Evolutionary conservation across 805 yeast species (phyloP), one percentile per base, ranked within the genome.

Genomic region (Crinitomyces ghanaensis): DNA sequence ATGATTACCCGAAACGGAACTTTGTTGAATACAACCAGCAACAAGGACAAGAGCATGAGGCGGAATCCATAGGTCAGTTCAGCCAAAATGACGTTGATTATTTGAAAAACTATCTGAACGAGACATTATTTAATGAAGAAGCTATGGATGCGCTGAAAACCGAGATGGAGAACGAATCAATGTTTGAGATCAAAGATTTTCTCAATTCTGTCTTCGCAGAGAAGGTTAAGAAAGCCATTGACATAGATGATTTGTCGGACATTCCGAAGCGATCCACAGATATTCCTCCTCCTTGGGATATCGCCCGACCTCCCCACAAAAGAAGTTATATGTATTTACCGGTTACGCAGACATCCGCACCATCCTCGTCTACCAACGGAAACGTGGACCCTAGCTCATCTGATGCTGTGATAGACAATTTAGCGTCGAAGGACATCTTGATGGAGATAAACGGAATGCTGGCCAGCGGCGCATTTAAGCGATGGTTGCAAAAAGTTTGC

Each of bases 301-400:
- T 85, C 26, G 91, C 96, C 1, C 70, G 79, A 30, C 97, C 98
- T 6, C 91, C 96, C 6, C 97, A 88, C 51, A 84, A 91, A 53
- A 86, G 85, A 60, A 63, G 95, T 41, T 91, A 67, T 51, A 54
- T 84, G 63, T 88, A 84, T 51, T 65, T 86, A 20, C 60, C 62
- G 36, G 14, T 15, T 12, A 26, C 14, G 9, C 16, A 26, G 9
- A 8, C 7, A 17, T 12, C 16, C 14, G 51, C 64, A 8, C 49
- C 45, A 8, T 59, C 52, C 30, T 49, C 37, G 11, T 37, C 23
- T 3, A n/a, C n/a, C n/a, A n/a, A n/a, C n/a, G n/a, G n/a, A n/a
- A n/a, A n/a, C n/a, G n/a, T n/a, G n/a, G n/a, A n/a, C n/a, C n/a
- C n/a, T n/a, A n/a, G n/a, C n/a, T n/a, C n/a, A n/a, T 23, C 40